phyloP scores from a whole-genome alignment of 176 grass and related monocot species.

The Oropetium thomaeum region DNA sequence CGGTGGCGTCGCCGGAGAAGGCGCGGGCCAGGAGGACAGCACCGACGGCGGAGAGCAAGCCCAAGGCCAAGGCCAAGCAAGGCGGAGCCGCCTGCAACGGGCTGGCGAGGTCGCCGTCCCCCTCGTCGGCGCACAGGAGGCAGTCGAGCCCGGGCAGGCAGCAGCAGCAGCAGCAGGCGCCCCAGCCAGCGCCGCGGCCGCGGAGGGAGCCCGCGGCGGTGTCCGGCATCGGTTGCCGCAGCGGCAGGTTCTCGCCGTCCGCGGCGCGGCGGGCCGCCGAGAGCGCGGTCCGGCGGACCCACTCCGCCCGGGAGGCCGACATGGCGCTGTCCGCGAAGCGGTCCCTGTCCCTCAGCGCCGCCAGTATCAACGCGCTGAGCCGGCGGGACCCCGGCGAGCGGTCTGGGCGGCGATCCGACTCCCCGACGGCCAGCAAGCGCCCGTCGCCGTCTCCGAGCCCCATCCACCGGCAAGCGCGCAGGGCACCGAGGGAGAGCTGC shows the following conservation, averaged over 20 bases:
- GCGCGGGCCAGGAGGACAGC: neutral
- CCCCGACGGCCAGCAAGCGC: conserved; percentile 30
- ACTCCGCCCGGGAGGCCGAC: conserved; percentile 44
- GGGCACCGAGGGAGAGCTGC: neutral
- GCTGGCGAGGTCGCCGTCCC: conserved; percentile 41
- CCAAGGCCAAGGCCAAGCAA: neutral
- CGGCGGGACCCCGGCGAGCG: conserved; percentile 46
- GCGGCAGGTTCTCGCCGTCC: conserved; percentile 49
- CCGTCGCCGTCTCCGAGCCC: conserved; percentile 3
- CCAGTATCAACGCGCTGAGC: neutral
- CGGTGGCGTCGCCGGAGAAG: neutral
- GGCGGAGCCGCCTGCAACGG: neutral
- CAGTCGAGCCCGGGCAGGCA: too few species aligned
- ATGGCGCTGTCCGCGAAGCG: conserved; percentile 32
- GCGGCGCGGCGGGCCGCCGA: conserved; percentile 39
- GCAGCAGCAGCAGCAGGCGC: neutral
- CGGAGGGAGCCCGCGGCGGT: conserved; percentile 46
- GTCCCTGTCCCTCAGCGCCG: conserved; percentile 27
- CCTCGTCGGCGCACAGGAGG: conserved; percentile 21
- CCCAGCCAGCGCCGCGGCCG: neutral
- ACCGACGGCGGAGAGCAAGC: neutral
- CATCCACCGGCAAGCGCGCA: conserved; percentile 14
- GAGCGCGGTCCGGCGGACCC: conserved; percentile 33
- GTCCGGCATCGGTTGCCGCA: conserved; percentile 50
- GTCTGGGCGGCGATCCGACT: conserved; percentile 27